Evolutionary conservation across 1,139 yeast genomes (phyloP).

Genomic region (Geotrichum reessii): DNA sequence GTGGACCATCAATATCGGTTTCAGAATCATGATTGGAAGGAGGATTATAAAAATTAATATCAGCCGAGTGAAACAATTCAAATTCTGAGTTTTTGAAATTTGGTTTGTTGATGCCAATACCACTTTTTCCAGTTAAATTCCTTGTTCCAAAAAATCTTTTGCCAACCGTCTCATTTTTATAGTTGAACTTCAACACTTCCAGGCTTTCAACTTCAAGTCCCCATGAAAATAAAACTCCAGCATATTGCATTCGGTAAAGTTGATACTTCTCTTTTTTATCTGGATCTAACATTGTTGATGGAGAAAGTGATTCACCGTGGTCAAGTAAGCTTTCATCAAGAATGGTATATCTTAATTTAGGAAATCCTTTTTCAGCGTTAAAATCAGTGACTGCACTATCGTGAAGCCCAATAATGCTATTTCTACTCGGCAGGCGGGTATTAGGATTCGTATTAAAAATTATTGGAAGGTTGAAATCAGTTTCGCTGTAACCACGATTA

Average conservation of each 20-base stretch:
- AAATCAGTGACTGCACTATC: background rate
- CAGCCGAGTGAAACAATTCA: constrained; percentile 24
- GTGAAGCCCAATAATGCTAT: constrained; percentile 21
- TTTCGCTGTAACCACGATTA: constrained; percentile 19
- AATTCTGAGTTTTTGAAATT: constrained; percentile 14
- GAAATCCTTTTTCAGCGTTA: constrained; percentile 17
- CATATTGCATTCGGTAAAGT: constrained; percentile 64
- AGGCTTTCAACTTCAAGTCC: constrained; percentile 71
- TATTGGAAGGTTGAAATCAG: constrained; percentile 20
- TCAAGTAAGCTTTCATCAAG: constrained; percentile 54
- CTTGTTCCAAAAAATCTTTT: constrained; percentile 6
- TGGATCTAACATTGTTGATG: constrained; percentile 42
- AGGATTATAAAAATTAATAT: constrained; percentile 22
- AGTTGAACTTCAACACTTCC: constrained; percentile 71
- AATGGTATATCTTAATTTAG: constrained; percentile 43
- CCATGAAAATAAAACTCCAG: constrained; percentile 78
- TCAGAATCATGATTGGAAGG: background rate
- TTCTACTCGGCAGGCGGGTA: constrained; percentile 22
- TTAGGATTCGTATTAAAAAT: constrained; percentile 20
- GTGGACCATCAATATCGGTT: constrained; percentile 16
- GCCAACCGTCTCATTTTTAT: constrained; percentile 22
- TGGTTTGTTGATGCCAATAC: constrained; percentile 8
- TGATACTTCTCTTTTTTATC: constrained; percentile 44
- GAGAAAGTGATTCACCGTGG: constrained; percentile 33
- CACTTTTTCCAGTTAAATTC: constrained; percentile 2